Base-by-base conservation (phyloP, 148 eudicot genomes). In the Vaccinium macrocarpon region DNA sequence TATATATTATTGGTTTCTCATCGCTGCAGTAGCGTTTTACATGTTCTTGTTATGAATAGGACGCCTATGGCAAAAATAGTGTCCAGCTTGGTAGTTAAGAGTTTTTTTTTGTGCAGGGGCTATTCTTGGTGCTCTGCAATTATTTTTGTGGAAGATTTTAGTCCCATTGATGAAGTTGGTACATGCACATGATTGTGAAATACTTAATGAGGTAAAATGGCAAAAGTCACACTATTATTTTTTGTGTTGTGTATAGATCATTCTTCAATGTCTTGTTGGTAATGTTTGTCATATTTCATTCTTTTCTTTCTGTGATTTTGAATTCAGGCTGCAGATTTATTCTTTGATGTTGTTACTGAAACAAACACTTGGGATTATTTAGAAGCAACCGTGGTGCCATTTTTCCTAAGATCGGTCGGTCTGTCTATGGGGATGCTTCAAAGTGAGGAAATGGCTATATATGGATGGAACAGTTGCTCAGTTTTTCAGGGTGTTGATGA, bases 331-430 rank as follows among this genome's bases (percentile, higher is more conserved):
- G 87, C 90, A 81, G 89, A 90, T 81, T 88, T 88, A 83, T 89
- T 95, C 87, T 88, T 92, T 76, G 90, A 91, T 89, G 88, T 90
- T 86, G 95, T 95, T 64, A 83, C 66, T 57, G 91, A 89, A 84
- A 92, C 92, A 88, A 91, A 89, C 84, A 87, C 88, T 72, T 95
- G 98, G 99, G 89, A 59, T 79, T 80, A 91, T 48, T 86, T 92
- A 51, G 96, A 95, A 88, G 88, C 88, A 79, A 89, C 92, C 74
- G 49, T 95, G 82, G 90, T 90, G 71, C 95, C 96, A 62, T 90
- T 93, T 85, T 89, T 93, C 79, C 87, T 95, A 83, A 88, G 90
- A 88, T 93, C 90, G 81, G 85, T 94, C 83, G 91, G 91, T 73
- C 78, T 89, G 73, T 93, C 97, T 66, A 84, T 97, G 92, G 96